Conservation (phyloP, 768 basidiomycete genomes). For the Mycena vulgaris region DNA sequence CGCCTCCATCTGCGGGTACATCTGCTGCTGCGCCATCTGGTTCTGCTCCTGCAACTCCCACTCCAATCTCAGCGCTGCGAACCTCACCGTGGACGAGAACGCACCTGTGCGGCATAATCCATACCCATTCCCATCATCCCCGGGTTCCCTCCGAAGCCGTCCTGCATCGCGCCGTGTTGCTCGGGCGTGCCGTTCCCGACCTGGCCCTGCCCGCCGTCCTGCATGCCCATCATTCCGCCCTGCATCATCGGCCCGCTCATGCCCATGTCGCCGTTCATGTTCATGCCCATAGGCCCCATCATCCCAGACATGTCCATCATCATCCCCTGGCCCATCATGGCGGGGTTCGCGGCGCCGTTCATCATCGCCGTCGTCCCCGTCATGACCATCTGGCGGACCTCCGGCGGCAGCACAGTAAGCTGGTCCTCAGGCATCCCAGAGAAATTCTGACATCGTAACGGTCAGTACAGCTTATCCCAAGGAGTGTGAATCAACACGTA, state of each 20-base stretch:
- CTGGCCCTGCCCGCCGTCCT: constrained; percentile 54
- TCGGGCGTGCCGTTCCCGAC: constrained; percentile 54
- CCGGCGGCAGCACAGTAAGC: constrained; percentile 81
- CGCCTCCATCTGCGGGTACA: constrained; percentile 78
- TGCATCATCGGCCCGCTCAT: constrained; percentile 75
- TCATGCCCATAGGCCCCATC: constrained; percentile 75
- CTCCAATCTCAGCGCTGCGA: constrained; percentile 9
- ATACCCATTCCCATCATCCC: constrained; percentile 76
- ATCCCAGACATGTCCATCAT: constrained; percentile 89
- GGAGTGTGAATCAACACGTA: constrained; percentile 56
- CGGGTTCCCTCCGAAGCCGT: neutral
- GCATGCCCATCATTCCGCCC: constrained; percentile 53
- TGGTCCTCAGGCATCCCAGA: constrained; percentile 88
- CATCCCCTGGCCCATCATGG: constrained; percentile 74
- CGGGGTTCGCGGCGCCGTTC: constrained; percentile 69
- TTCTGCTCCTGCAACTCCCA: constrained; percentile 66
- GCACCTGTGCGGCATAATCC: constrained; percentile 85
- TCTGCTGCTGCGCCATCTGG: constrained; percentile 66
- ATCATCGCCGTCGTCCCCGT: constrained; percentile 86
- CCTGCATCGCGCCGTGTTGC: constrained; percentile 48
- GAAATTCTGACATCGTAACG: constrained; percentile 70
- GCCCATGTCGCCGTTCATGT: constrained; percentile 78
- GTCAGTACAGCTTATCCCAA: neutral
- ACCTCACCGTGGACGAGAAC: constrained; percentile 43
- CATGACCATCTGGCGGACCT: constrained; percentile 91